Evolutionary conservation across 2,329 filamentous ascomycete genomes (phyloP), one percentile per base, ranked within the genome.

Genomic region (Aspergillus alliaceus): DNA sequence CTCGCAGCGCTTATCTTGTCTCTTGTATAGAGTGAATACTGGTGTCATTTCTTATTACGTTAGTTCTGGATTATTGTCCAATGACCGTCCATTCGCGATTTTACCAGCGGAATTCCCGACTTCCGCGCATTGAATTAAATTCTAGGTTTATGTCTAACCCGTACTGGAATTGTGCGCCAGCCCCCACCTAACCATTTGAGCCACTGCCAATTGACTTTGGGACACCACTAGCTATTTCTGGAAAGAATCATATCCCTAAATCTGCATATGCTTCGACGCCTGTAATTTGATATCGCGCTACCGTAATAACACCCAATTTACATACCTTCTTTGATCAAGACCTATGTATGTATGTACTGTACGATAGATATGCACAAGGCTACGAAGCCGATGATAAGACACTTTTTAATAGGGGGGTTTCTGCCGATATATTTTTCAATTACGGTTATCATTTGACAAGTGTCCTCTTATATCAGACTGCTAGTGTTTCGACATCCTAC

Each of bases 91-190:
- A 40, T 39, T 56, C 48, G 42, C 54, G 61, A 61, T 61, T 57
- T 57, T 63, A 57, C 58, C 58, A 61, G 60, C 60, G 59, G 62
- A 57, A 58, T 39, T 60, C 53, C 57, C 60, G 59, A 63, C 56
- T 57, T 58, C 57, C 57, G 60, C 59, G 53, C 57, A 58, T 55
- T 58, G 56, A 35, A 60, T 55, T 54, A 59, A 50, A 39, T 51
- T 34, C 53, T 31, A 48, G 27, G 18, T 32, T 48, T n/a, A 7
- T 7, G 11, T 20, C 47, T 42, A 51, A 56, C 47, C 12, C 24
- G 27, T 42, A 18, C 7, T 27, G 35, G 54, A 18, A 24, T 27
- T 22, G 40, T 54, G 22, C n/a, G 34, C 40, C 50, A 47, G 31
- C 42, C 32, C 53, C 50, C 46, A 47, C 46, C 53, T 40, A 44